Conservation (phyloP, 306 rosid species). For the Cucurbita pepo region DNA sequence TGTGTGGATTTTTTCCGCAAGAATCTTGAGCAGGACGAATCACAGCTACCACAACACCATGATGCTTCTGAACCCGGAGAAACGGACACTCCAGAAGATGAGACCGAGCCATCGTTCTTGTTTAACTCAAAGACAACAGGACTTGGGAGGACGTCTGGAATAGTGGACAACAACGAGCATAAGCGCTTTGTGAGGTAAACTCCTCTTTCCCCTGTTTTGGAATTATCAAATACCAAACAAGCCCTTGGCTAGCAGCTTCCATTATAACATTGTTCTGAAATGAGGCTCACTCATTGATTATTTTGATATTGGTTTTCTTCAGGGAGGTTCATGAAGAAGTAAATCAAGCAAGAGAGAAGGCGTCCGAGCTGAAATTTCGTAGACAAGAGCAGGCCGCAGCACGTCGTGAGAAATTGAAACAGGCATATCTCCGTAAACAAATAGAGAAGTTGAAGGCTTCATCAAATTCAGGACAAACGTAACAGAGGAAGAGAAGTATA, state of each 20-base stretch:
- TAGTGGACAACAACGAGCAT: conserved; percentile 41
- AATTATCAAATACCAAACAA: neutral
- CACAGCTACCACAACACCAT: conserved; percentile 13
- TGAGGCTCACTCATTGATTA: conserved; percentile 3
- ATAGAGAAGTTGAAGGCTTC: conserved; percentile 62
- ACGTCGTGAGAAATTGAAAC: conserved; percentile 66
- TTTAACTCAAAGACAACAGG: conserved; percentile 37
- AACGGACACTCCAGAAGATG: conserved; percentile 27
- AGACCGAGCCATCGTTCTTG: conserved; percentile 19
- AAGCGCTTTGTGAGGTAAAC: conserved; percentile 73
- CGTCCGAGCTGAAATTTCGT: conserved; percentile 53
- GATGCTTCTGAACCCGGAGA: conserved; percentile 11
- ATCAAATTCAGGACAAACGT: conserved; percentile 20
- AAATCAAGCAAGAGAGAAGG: conserved; percentile 62
- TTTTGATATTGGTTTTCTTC: conserved; percentile 9
- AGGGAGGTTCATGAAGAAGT: conserved; percentile 97
- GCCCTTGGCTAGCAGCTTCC: neutral
- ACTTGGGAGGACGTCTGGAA: conserved; percentile 41
- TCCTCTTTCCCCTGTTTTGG: neutral
- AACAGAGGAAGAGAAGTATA: neutral
- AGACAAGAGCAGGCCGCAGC: conserved; percentile 63
- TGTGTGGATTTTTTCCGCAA: conserved; percentile 81
- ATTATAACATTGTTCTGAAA: neutral
- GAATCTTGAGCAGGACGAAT: conserved; percentile 45
- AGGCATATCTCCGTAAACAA: conserved; percentile 71